Evolutionary conservation across 345 rosid species (phyloP), one percentile per base, ranked within the genome.

Genomic region (Psidium friedrichsthalianum): DNA sequence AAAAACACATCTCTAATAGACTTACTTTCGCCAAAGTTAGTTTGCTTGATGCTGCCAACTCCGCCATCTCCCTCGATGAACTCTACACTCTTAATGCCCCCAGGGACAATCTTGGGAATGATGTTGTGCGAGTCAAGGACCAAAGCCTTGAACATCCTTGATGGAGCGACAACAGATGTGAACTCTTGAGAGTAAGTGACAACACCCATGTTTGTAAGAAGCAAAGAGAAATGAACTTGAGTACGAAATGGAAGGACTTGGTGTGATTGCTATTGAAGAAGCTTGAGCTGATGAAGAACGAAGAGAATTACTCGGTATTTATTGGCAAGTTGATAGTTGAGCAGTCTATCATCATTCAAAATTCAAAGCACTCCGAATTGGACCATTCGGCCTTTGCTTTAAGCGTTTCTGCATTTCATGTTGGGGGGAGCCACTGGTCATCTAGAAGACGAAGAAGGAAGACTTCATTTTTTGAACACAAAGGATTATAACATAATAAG

Each of bases 61-160:
- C 78, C 87, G 13, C 84, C 87, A 15, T 85, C 27, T 56, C 59
- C 59, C 27, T 56, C 25, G 6, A 85, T 22, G 24, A 76, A 25
- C 56, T 85, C 86, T 1, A 85, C 57, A 36, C 56, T 85, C n/a
- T 54, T 85, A 74, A 78, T 85, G 11, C 42, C 83, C 16, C 47
- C 53, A 11, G 76, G 87, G 24, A 78, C 56, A 13, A 85, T 61
- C 84, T 81, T 85, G n/a, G 84, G 87, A 74, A 85, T 56, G 80
- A 56, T 83, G 76, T 54, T 81, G 57, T 56, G 59, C n/a, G 12
- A 56, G 12, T 56, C 59, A 56, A 56, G 59, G 59, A 85, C 56
- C 13, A 85, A 57, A 8, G 87, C 87, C 87, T 85, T 85, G 76
- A 85, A 85, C 84, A 85, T 56, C 57, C 84, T 56, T 4, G 83